phyloP scores from a whole-genome alignment of 2,329 filamentous ascomycete genomes.

The Ascochyta koolunga region DNA sequence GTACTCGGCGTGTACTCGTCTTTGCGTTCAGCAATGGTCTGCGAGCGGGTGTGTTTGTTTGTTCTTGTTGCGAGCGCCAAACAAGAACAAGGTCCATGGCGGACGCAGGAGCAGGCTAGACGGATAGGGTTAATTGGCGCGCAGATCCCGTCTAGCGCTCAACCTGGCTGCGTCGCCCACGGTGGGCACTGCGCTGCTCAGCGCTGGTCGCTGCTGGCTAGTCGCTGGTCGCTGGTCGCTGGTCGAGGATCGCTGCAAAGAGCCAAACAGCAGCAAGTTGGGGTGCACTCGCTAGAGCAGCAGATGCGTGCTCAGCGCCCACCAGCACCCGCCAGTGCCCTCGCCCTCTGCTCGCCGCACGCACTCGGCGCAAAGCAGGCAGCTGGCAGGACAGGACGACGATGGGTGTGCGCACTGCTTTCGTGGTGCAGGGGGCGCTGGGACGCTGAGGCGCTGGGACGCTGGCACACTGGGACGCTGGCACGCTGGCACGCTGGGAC shows the following conservation, averaged over 20 bases:
- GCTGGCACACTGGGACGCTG: too few relatives aligned
- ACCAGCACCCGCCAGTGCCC: neutral
- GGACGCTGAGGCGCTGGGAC: too few relatives aligned
- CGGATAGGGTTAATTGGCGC: constrained; percentile 19
- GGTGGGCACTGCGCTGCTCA: too few relatives aligned
- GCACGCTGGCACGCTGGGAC: too few relatives aligned
- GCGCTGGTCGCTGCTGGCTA: too few relatives aligned
- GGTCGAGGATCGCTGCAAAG: neutral
- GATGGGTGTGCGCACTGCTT: constrained; percentile 4
- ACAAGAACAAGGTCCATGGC: neutral
- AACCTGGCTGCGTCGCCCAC: constrained; percentile 9
- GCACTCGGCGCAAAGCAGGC: too few relatives aligned
- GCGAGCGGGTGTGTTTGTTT: too few relatives aligned
- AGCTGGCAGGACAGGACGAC: neutral
- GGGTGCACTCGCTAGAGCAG: neutral
- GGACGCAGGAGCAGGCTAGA: neutral
- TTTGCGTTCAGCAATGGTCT: too few relatives aligned
- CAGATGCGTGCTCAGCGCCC: too few relatives aligned
- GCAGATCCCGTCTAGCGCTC: constrained; percentile 22
- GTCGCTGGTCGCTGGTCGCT: too few relatives aligned
- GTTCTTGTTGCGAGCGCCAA: neutral
- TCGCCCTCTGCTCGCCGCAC: neutral
- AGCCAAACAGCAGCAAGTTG: neutral
- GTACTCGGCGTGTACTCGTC: too few relatives aligned
- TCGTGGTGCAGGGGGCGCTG: constrained; percentile 24